These are phyloP conservation scores for Exophiala bonariae DNA, from an alignment of 2,329 filamentous ascomycete species.

Conservation along the genomic window DNA sequence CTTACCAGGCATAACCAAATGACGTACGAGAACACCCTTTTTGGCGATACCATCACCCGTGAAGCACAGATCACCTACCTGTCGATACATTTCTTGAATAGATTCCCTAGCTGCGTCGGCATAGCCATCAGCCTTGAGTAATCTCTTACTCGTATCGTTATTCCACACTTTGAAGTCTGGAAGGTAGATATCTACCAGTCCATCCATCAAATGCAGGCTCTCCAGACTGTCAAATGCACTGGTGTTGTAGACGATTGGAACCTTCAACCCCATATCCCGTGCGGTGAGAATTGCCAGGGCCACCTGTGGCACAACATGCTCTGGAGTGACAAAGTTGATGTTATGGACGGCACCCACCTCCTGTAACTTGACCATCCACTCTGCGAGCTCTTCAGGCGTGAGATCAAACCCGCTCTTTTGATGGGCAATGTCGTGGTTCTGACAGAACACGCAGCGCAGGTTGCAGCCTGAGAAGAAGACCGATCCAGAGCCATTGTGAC, in stretches of 20 bases:
- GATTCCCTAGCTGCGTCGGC: slow-evolving; percentile 71
- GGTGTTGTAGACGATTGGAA: slow-evolving; percentile 84
- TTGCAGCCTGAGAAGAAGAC: slow-evolving; percentile 82
- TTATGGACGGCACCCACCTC: slow-evolving; percentile 80
- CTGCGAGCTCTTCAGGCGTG: slow-evolving; percentile 73
- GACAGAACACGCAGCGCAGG: slow-evolving; percentile 71
- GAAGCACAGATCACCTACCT: slow-evolving; percentile 82
- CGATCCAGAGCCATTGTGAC: slow-evolving; percentile 74
- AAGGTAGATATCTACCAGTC: slow-evolving; percentile 82
- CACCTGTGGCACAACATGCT: slow-evolving; percentile 84
- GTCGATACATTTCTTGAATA: slow-evolving; percentile 74
- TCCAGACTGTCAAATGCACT: slow-evolving; percentile 76
- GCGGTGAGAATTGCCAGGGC: slow-evolving; percentile 74
- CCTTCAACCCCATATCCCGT: slow-evolving; percentile 64
- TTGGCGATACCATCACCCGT: slow-evolving; percentile 79
- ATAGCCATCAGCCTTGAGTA: slow-evolving; percentile 79
- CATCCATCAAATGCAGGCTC: slow-evolving; percentile 71
- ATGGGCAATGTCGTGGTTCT: slow-evolving; percentile 83
- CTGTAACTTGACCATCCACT: slow-evolving; percentile 83
- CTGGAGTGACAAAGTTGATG: slow-evolving; percentile 83
- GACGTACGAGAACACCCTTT: slow-evolving; percentile 71
- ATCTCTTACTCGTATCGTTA: slow-evolving; percentile 61
- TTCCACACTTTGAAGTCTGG: slow-evolving; percentile 86
- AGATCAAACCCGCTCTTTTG: slow-evolving; percentile 78
- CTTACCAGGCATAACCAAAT: slow-evolving; percentile 82